phyloP scores from a whole-genome alignment of 108 stramenopile genomes.

The Bacterosira constricta region DNA sequence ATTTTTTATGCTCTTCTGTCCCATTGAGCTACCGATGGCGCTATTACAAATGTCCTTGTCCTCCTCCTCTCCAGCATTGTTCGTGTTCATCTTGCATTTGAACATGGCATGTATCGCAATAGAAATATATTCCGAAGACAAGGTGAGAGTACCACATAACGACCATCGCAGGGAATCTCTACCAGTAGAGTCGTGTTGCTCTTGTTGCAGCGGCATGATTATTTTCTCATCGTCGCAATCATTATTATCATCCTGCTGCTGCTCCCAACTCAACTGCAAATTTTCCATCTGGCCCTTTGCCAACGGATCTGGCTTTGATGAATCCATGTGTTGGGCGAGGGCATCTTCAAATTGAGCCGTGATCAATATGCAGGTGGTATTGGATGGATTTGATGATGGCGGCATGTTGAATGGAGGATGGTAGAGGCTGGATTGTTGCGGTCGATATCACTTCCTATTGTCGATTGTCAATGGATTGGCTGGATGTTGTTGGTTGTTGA shows the following conservation, averaged over 20 bases:
- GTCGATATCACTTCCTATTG: too few species aligned
- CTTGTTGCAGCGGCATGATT: not conserved
- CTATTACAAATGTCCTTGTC: not conserved
- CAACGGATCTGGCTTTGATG: slow-evolving; percentile 70
- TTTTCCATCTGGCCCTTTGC: slow-evolving; percentile 52
- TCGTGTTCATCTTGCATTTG: not conserved
- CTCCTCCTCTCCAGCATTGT: not conserved
- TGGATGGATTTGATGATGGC: too few species aligned
- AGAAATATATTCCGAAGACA: slow-evolving; percentile 41
- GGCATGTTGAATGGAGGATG: too few species aligned
- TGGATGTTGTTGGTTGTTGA: too few species aligned
- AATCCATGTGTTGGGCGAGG: slow-evolving; percentile 54
- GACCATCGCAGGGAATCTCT: not conserved
- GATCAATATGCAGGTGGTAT: too few species aligned
- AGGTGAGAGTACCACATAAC: slow-evolving; percentile 23
- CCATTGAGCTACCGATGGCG: not conserved
- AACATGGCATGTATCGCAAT: slow-evolving; percentile 18
- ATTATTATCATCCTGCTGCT: not conserved
- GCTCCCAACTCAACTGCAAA: slow-evolving; percentile 56
- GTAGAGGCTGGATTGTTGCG: too few species aligned
- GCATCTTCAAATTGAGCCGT: slow-evolving; percentile 49
- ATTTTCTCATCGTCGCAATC: not conserved
- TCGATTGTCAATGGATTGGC: too few species aligned
- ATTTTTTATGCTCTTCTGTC: not conserved
- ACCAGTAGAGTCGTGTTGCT: not conserved